Base-by-base conservation (phyloP, 768 basidiomycete genomes). In the Russula virescens region DNA sequence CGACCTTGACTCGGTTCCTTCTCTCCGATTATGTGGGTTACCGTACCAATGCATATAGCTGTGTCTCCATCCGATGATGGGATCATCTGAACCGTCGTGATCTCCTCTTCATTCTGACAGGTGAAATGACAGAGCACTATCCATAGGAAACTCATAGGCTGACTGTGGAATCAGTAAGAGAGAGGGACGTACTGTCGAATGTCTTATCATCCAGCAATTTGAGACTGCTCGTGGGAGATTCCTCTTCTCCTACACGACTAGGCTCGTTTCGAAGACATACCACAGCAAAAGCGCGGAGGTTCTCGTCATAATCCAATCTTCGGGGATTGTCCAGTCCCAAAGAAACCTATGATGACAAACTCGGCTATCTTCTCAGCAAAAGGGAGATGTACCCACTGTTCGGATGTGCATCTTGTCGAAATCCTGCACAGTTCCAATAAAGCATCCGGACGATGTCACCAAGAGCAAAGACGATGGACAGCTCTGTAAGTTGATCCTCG, bases 361-460 rank as follows among this genome's bases (percentile, higher is more conserved):
- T 56, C 55, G 55, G 34, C 26, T 23, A 40, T 62, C 48, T 54
- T 55, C 59, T 52, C 34, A 21, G 50, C 43, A 13, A 49, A 23
- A 28, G 3, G 8, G 31, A 50, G 45, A 35, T 64, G 81, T 43
- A 25, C 63, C 65, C 71, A 91, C 91, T 40, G 90, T 82, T 60
- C 86, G 84, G 50, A 95, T 84, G 68, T 95, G 89, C 72, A 94
- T 79, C 72, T 89, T 90, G 65, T 89, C 83, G 13, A 92, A 76
- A 62, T 87, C 81, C 35, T 77, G 75, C 14, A 92, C 80, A 6
- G 75, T 75, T 9, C 92, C 93, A 49, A 96, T 82, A 52, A 81
- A 74, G 18, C 94, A 72, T 0, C 79, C 75, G 6, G 77, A 76
- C 0, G 79, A 70, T 3, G 82, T 80, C 11, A 83, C 83, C 47